Evolutionary conservation across 1,284 basidiomycete species (phyloP), one percentile per base, ranked within the genome.

Genomic region (Apiotrichum domesticum): DNA sequence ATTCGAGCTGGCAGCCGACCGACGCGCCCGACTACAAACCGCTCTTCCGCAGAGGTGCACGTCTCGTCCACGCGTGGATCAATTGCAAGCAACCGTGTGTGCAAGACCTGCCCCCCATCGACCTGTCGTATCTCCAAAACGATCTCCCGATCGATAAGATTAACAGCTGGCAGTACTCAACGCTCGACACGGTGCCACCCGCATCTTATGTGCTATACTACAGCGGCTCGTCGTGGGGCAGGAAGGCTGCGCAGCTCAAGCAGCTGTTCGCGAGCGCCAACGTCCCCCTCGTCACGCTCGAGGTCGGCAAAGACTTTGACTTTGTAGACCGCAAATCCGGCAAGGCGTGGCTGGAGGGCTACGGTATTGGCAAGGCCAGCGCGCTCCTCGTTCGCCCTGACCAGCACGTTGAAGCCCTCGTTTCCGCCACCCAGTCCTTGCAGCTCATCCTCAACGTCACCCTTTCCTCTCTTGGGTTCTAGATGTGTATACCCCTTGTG

Each of bases 61-160:
- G 65, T 10, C 47, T 66, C 15, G 37, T 55, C 4, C 65, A 66
- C 54, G 61, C 60, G 1, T 66, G 65, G 65, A 54, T 64, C 52
- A 50, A 55, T 34, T 15, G 51, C 39, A 55, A 56, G 40, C 11
- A 29, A 6, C 39, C 50, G 4, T 42, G 47, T 5, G 35, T 51
- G 8, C 33, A 53, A 11, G 37, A 32, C 3, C 52, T 57, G 35
- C 41, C 51, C 39, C 55, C 61, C n/a, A 61, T 66, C 10, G 58
- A 64, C 57, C 54, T 66, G 11, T 21, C 37, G 6, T 66, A 61
- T 46, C 56, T 66, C 48, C 42, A 46, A 8, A 49, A 48, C 46
- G 65, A 66, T 42, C 48, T 64, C 14, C 3, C 47, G 11, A 7
- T 14, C 7, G 53, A 57, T 34, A 59, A 63, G 52, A 6, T 52